These are phyloP conservation scores for Guyanaporus albipodus DNA, from an alignment of 768 basidiomycete genomes.

Conservation along the genomic window DNA sequence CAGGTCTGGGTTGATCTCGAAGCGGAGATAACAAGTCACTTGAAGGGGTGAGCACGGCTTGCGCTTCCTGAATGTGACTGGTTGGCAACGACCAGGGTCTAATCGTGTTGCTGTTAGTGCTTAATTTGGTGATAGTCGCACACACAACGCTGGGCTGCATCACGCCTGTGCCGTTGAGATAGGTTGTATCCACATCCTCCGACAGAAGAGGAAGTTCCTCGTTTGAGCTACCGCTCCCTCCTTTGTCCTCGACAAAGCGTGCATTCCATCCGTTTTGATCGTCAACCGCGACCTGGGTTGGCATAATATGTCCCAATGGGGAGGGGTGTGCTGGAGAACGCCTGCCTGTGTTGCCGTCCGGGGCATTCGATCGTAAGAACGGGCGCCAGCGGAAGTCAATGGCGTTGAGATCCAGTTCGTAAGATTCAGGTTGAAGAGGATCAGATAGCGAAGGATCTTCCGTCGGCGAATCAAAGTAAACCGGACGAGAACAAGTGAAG, in stretches of 20 bases:
- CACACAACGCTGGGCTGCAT: conserved; percentile 10
- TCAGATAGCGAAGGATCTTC: conserved; percentile 45
- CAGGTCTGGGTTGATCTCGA: conserved; percentile 7
- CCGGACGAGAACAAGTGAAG: conserved; percentile 27
- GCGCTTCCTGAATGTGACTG: conserved; percentile 12
- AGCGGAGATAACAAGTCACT: conserved; percentile 31
- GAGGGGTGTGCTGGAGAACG: neutral
- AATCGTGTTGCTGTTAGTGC: neutral
- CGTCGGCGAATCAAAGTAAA: conserved; percentile 51
- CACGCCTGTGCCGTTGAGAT: conserved; percentile 2
- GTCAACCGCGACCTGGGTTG: conserved; percentile 2
- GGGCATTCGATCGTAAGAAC: conserved; percentile 36
- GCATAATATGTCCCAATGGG: neutral
- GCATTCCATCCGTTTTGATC: conserved; percentile 18
- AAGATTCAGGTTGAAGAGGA: conserved; percentile 34
- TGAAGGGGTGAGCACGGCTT: conserved; percentile 18
- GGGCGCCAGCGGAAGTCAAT: conserved; percentile 58
- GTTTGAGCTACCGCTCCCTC: conserved; percentile 5
- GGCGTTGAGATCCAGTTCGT: conserved; percentile 36
- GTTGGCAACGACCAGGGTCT: conserved; percentile 6
- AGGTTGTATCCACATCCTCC: conserved; percentile 7
- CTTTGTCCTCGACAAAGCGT: conserved; percentile 11
- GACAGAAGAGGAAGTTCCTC: conserved; percentile 9
- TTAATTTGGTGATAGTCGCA: neutral
- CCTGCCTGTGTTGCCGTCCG: conserved; percentile 2